Evolutionary conservation across 1,284 basidiomycete genomes (phyloP).

Genomic region (Xanthoconium separans): DNA sequence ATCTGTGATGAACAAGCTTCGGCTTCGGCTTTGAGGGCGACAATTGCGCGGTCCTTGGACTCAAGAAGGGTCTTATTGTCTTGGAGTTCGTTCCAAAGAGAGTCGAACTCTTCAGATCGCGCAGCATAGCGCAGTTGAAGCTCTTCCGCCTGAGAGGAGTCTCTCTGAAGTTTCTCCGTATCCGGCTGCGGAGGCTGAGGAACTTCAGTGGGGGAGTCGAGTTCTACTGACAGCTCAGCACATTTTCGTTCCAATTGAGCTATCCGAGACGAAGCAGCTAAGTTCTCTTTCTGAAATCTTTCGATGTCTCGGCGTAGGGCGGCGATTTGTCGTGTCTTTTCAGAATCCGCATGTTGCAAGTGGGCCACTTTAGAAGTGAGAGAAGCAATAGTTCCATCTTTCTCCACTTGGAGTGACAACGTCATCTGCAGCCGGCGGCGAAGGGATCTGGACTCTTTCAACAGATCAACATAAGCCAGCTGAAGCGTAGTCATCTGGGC

Average conservation of each 20-base stretch:
- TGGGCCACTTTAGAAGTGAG: slow-evolving; percentile 1
- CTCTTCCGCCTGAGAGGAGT: too few relatives aligned
- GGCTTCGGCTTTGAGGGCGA: too few relatives aligned
- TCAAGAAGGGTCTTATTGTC: background rate
- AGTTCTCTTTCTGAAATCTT: background rate
- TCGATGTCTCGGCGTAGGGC: too few relatives aligned
- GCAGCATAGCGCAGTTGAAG: background rate
- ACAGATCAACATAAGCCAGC: background rate
- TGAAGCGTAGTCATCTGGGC: slow-evolving; percentile 2
- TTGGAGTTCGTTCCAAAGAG: background rate
- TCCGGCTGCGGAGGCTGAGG: too few relatives aligned
- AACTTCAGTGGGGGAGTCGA: background rate
- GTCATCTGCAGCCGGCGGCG: background rate
- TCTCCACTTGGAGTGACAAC: background rate
- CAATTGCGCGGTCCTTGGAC: background rate
- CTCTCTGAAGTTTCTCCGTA: too few relatives aligned
- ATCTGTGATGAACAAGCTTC: background rate
- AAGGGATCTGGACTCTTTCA: background rate
- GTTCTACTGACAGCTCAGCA: background rate
- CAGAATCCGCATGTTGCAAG: background rate
- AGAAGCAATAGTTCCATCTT: background rate
- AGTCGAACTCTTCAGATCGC: background rate
- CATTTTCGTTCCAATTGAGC: too few relatives aligned
- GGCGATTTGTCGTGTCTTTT: too few relatives aligned
- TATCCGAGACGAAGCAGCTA: background rate